A percentile compares a stretch with the other conserved stretches of the same genome.
These are phyloP conservation scores for Vaccinium myrtillus DNA, from an alignment of 148 eudicot species.

Conservation along the genomic window DNA sequence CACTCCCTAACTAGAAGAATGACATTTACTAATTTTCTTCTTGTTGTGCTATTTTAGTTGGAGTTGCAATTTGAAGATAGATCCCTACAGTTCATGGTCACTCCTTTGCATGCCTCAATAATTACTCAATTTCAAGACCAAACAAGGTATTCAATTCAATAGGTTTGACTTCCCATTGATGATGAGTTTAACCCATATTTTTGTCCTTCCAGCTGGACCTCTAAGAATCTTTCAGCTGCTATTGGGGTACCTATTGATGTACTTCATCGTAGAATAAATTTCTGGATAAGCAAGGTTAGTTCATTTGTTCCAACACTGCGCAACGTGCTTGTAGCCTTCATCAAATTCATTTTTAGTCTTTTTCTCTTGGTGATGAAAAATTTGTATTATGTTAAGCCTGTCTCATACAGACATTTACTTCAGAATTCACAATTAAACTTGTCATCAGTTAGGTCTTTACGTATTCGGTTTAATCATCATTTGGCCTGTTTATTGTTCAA, in stretches of 20 bases:
- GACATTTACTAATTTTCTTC: neutral
- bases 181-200: conserved; percentile 9
- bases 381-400: neutral
- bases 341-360: neutral
- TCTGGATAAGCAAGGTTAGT: conserved; percentile 95
- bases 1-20: neutral
- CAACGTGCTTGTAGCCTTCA: neutral
- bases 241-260: conserved; percentile 81
- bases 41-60: conserved; percentile 43
- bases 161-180: conserved; percentile 5
- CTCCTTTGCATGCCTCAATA: conserved; percentile 89
- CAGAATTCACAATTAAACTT: neutral
- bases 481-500: neutral
- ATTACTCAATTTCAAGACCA: conserved; percentile 88
- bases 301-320: conserved; percentile 2
- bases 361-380: neutral
- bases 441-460: neutral
- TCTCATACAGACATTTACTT: neutral
- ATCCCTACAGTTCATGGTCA: conserved; percentile 68
- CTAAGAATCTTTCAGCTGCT: conserved; percentile 86
- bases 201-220: conserved; percentile 68
- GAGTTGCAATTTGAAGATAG: conserved; percentile 90
- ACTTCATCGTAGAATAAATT: conserved; percentile 71
- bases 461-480: neutral
- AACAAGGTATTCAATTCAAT: conserved; percentile 46